phyloP scores from a whole-genome alignment of 495 filamentous ascomycete species.

The Penicillium pancosmium region DNA sequence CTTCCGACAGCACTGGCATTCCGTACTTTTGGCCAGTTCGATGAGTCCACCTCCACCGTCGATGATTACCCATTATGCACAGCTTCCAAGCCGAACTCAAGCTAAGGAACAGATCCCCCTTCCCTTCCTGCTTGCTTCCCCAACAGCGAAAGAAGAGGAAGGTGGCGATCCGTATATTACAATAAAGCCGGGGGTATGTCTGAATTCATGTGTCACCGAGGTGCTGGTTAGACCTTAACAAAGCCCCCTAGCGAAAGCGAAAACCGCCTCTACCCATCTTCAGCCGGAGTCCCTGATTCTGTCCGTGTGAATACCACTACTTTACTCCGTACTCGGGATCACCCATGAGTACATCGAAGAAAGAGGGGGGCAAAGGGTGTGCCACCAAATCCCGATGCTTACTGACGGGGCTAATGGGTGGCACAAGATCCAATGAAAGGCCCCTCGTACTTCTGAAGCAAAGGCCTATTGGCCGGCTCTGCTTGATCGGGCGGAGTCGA shows the following conservation, averaged over 20 bases:
- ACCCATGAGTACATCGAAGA: background rate
- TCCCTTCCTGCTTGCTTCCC: background rate
- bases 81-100: background rate
- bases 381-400: conserved; percentile 20
- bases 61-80: conserved; percentile 8
- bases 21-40: conserved; percentile 4
- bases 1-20: background rate
- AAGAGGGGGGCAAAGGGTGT: background rate
- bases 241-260: background rate
- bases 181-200: conserved; percentile 6
- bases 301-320: background rate
- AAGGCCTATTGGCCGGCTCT: conserved; percentile 6
- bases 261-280: conserved; percentile 16
- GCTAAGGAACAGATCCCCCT: background rate
- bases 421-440: conserved; percentile 1
- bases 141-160: background rate
- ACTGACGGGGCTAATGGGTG: conserved; percentile 8
- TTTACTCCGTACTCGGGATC: background rate
- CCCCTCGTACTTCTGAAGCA: conserved; percentile 17
- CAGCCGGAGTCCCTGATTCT: conserved; percentile 12
- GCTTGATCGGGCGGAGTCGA: conserved; percentile 9
- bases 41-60: conserved; percentile 8
- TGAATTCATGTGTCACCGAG: conserved; percentile 25
- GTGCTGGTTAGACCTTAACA: conserved; percentile 9
- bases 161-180: conserved; percentile 9